Conservation (phyloP, 768 basidiomycete species). For the Rhodotorula toruloides region DNA sequence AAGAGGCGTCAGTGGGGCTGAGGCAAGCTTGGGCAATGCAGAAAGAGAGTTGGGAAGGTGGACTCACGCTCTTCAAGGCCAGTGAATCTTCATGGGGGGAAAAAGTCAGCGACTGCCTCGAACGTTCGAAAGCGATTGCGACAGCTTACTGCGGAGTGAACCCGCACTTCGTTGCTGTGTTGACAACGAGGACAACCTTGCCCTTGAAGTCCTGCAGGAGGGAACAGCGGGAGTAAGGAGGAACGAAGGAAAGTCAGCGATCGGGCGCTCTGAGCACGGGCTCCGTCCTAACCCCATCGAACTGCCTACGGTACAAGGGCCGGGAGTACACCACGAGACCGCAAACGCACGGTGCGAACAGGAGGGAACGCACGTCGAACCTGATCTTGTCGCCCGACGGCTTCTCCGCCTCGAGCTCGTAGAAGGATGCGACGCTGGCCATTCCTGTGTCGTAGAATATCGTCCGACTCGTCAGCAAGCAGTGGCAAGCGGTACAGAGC, state of each 20-base stretch:
- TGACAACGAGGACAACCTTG: slow-evolving; percentile 48
- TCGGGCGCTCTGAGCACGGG: too few species aligned
- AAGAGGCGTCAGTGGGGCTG: background rate
- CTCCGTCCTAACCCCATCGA: too few species aligned
- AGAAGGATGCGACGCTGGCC: slow-evolving; percentile 31
- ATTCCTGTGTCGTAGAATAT: too few species aligned
- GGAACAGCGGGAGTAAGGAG: background rate
- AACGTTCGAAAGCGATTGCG: background rate
- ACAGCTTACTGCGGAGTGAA: slow-evolving; percentile 20
- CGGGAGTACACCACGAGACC: too few species aligned
- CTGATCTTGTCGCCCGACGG: slow-evolving; percentile 20
- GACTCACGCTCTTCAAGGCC: slow-evolving; percentile 61
- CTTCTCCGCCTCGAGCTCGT: slow-evolving; percentile 32
- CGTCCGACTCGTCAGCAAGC: background rate
- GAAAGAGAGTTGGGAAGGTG: too few species aligned
- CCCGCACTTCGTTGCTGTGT: slow-evolving; percentile 47
- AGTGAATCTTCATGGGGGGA: slow-evolving; percentile 42
- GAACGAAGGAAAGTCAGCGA: background rate
- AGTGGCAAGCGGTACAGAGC: background rate
- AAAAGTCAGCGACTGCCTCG: too few species aligned
- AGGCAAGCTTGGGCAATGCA: background rate
- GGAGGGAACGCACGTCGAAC: slow-evolving; percentile 3
- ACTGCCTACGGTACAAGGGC: too few species aligned
- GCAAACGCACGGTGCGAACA: too few species aligned
- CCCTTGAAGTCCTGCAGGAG: slow-evolving; percentile 40